Base-by-base conservation (phyloP, 306 rosid genomes). In the Glycine soja region DNA sequence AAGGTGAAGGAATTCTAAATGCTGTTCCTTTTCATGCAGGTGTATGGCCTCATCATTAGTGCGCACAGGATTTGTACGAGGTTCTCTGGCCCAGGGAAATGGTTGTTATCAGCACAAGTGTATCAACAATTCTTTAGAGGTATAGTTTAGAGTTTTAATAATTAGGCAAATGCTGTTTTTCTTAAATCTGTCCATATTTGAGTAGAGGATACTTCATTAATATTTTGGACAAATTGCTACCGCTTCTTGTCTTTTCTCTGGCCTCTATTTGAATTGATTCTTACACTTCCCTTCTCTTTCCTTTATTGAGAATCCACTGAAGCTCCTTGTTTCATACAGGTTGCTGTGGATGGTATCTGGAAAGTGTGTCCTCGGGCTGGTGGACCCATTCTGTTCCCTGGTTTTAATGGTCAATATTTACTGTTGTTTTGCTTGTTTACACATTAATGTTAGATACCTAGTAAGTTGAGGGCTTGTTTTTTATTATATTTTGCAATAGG, bases 51-150 rank as follows among this genome's bases (percentile, higher is more conserved):
- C 99, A 34, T 92, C 99, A 6, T 81, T 96, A 78, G 99, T 96
- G 42, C 92, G 99, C 66, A 90, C 93, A 77, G 99, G 99, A 56
- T 96, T 93, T 87, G 93, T 96, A 47, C 82, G 99, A 74, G 99
- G 99, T 40, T 93, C 98, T 46, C 74, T 86, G 91, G 90, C 97
- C 85, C 99, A 96, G 88, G 99, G 97, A 78, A 96, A 96, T 88
- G 99, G 99, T 65, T 96, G 98, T 87, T 96, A 96, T 88, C 98
- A 93, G 88, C 98, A 96, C 85, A 85, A 93, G 80, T 96, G 99
- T 67, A 83, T 85, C 74, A 96, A 90, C 84, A 93, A 83, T 80
- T 86, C 92, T 61, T 86, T 96, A 59, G 97, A 93, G 97, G 99
- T 96, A 86, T 77, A 56, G 11, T 78, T 70, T 68, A 34, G 70